Evolutionary conservation across 1,284 basidiomycete genomes (phyloP), one percentile per base, ranked within the genome.

Genomic region (Irpex sp.): DNA sequence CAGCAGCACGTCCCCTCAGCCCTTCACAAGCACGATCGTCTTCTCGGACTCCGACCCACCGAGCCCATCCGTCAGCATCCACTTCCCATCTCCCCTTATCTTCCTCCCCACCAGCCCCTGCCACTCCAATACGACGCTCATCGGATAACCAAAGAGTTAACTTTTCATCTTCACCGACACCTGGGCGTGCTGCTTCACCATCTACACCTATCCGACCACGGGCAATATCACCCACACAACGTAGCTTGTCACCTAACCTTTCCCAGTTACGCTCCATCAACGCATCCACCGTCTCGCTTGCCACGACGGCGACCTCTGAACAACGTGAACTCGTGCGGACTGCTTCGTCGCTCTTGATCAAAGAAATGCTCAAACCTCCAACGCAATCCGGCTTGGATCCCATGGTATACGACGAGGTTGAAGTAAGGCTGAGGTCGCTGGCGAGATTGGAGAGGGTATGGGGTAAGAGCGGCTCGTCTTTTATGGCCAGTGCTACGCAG

Each of bases 401-500:
- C 54, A 79, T 77, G 68, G 87, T 88, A 62, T 89, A 85, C 83
- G 87, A 88, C 61, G 87, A 92, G 70, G 88, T 93, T 7, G 91
- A 93, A 74, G 76, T 83, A 15, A 81, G 91, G 58, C 76, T 90
- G 67, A 77, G 84, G 8, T 75, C 81, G 2, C 75, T 94, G 61
- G 79, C 79, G 19, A 78, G 91, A 58, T 77, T 91, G 68, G 92
- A 93, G 73, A 81, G 87, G 52, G 82, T 89, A 5, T 93, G 91
- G 91, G 84, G 82, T 0, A 83, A 82, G 66, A 83, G 81, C 61
- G 85, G 76, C 68, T 73, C 69, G 21, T 44, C 40, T 44, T 74
- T 64, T 63, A 73, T 65, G 70, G 78, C 59, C 71, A 82, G 80
- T 66, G 76, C 79, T 59, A 83, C 76, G 51, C 83, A 83, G 70